phyloP scores from a whole-genome alignment of 768 basidiomycete species.

The Suillus subluteus region DNA sequence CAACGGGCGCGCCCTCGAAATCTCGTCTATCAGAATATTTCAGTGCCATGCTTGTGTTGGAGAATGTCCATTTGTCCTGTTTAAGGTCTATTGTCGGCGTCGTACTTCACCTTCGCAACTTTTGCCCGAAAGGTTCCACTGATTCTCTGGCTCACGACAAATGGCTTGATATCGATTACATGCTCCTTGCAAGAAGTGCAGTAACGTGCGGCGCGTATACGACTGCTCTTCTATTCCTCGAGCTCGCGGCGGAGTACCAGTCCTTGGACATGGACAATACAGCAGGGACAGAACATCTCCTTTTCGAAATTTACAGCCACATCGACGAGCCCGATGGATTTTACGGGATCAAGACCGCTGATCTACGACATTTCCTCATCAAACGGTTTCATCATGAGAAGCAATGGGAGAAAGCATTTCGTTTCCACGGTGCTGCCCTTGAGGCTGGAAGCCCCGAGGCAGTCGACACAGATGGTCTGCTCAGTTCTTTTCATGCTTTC shows the following conservation, averaged over 20 bases:
- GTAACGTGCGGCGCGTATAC: constrained; percentile 83
- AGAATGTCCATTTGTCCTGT: constrained; percentile 46
- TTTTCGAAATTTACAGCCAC: constrained; percentile 92
- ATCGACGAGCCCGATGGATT: constrained; percentile 99
- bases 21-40: constrained; percentile 28
- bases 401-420: constrained; percentile 91
- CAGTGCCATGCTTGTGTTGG: constrained; percentile 28
- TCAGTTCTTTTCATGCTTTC: constrained; percentile 83
- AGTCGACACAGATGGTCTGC: constrained; percentile 61
- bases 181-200: constrained; percentile 72
- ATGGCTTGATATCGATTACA: constrained; percentile 83
- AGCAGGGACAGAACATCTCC: constrained; percentile 58
- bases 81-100: constrained; percentile 68
- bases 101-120: constrained; percentile 80
- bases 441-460: constrained; percentile 57
- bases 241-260: constrained; percentile 66
- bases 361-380: constrained; percentile 80
- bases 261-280: constrained; percentile 31
- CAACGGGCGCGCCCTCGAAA: constrained; percentile 14
- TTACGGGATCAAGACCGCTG: constrained; percentile 84
- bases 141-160: constrained; percentile 62
- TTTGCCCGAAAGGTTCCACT: constrained; percentile 41
- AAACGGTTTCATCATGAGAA: constrained; percentile 91
- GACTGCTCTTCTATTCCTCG: constrained; percentile 87
- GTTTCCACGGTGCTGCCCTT: constrained; percentile 83